Evolutionary conservation across 345 rosid species (phyloP).

Genomic region (Citrus glauca): DNA sequence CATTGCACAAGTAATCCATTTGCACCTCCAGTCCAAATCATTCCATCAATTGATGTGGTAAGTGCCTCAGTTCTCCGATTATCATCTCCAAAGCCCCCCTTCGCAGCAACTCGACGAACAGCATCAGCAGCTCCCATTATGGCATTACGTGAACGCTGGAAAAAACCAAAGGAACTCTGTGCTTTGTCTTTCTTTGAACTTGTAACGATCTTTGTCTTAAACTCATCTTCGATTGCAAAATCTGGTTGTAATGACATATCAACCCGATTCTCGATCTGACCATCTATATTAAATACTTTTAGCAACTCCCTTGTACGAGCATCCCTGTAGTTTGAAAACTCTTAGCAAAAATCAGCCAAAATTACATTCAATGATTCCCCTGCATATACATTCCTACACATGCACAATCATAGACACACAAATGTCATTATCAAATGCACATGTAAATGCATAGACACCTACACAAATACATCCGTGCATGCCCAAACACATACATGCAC

Average conservation of each 20-base stretch:
- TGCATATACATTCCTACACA: background rate
- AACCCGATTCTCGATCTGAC: constrained; percentile 72
- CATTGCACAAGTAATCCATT: constrained; percentile 75
- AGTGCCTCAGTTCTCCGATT: constrained; percentile 74
- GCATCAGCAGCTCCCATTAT: constrained; percentile 97
- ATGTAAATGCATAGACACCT: background rate
- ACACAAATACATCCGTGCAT: background rate
- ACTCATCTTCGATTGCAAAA: constrained; percentile 59
- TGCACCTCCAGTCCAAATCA: constrained; percentile 82
- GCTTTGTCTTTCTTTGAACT: constrained; percentile 67
- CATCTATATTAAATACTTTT: constrained; percentile 80
- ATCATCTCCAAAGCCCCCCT: constrained; percentile 86
- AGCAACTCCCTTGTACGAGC: constrained; percentile 79
- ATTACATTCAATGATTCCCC: background rate
- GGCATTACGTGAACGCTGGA: constrained; percentile 92
- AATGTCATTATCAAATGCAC: background rate
- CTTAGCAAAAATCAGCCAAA: constrained; percentile 3
- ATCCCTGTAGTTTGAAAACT: constrained; percentile 57
- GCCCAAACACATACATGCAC: background rate
- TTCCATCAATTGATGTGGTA: constrained; percentile 54
- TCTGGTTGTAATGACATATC: constrained; percentile 60
- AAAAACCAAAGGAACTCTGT: constrained; percentile 67
- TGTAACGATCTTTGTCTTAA: constrained; percentile 46
- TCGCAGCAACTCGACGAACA: constrained; percentile 82
- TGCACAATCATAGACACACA: background rate